Conservation (phyloP, 2,329 filamentous ascomycete genomes). For the Fusarium oxysporum region DNA sequence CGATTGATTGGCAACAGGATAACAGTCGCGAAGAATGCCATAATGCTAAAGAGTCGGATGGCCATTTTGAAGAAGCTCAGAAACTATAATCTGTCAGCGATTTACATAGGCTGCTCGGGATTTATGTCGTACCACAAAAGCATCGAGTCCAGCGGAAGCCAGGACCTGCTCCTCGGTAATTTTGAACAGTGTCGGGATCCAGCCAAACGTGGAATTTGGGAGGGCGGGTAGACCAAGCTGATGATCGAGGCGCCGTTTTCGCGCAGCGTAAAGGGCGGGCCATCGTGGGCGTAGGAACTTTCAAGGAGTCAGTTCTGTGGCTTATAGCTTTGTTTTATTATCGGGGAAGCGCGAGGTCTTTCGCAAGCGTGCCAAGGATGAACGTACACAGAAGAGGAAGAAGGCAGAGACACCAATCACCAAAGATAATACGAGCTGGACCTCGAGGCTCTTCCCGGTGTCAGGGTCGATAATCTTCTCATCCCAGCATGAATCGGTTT, state of each 20-base stretch:
- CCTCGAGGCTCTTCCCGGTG: slow-evolving; percentile 59
- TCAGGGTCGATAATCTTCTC: slow-evolving; percentile 43
- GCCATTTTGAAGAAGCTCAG: slow-evolving; percentile 97
- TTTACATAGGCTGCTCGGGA: not conserved
- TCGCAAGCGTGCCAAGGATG: not conserved
- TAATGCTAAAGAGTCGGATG: slow-evolving; percentile 81
- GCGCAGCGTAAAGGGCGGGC: slow-evolving; percentile 89
- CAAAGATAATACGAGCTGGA: slow-evolving; percentile 80
- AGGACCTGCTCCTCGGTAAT: slow-evolving; percentile 92
- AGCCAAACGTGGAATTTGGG: slow-evolving; percentile 88
- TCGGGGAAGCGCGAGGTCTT: not conserved
- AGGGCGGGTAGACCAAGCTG: slow-evolving; percentile 76
- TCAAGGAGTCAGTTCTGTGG: not conserved
- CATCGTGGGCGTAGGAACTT: slow-evolving; percentile 90
- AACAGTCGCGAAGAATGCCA: slow-evolving; percentile 82
- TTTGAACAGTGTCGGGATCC: slow-evolving; percentile 87
- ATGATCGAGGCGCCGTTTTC: slow-evolving; percentile 78
- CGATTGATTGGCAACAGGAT: slow-evolving; percentile 90
- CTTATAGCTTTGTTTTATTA: not conserved
- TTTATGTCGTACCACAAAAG: slow-evolving; percentile 77
- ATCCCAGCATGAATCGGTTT: not conserved
- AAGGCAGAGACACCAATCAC: slow-evolving; percentile 78
- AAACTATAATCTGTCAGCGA: slow-evolving; percentile 64
- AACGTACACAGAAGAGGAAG: slow-evolving; percentile 77
- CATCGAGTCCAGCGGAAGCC: slow-evolving; percentile 90